Evolutionary conservation across 75 land plant genomes (phyloP).

Genomic region (Sequoiadendron giganteum): DNA sequence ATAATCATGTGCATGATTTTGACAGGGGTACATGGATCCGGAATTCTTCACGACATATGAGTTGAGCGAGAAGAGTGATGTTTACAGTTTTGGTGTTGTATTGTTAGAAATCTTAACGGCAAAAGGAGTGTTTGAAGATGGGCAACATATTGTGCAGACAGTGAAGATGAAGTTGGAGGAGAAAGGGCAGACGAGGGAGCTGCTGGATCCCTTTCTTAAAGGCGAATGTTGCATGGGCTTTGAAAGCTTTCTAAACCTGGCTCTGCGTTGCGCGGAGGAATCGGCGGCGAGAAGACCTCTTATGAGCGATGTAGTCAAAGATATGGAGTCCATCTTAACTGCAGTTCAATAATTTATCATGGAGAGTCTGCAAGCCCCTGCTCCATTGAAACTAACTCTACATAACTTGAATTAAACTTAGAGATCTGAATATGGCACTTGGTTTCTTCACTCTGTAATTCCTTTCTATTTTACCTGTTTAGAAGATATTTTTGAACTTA

Average conservation of each 20-base stretch:
- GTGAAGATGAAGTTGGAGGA: slow-evolving; percentile 9
- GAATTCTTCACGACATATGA: slow-evolving; percentile 31
- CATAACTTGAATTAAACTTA: too few relatives aligned
- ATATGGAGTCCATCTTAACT: slow-evolving; percentile 46
- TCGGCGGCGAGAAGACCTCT: slow-evolving; percentile 52
- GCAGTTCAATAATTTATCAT: background rate
- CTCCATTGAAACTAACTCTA: too few relatives aligned
- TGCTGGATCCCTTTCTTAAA: slow-evolving; percentile 59
- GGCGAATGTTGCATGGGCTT: slow-evolving; percentile 28
- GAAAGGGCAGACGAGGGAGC: slow-evolving; percentile 11
- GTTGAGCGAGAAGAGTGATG: slow-evolving; percentile 32
- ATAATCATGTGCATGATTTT: background rate
- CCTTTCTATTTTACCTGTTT: too few relatives aligned
- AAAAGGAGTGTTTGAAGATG: slow-evolving; percentile 11
- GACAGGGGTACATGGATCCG: slow-evolving; percentile 44
- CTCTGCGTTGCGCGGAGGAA: slow-evolving; percentile 70
- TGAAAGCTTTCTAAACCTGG: slow-evolving; percentile 47
- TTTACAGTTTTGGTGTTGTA: slow-evolving; percentile 45
- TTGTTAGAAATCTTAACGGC: slow-evolving; percentile 34
- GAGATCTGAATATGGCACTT: too few relatives aligned
- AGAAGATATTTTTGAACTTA: too few relatives aligned
- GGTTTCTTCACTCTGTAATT: too few relatives aligned
- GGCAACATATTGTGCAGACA: slow-evolving; percentile 14
- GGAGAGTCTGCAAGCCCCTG: too few relatives aligned
- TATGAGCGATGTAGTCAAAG: slow-evolving; percentile 75